Evolutionary conservation across 1,139 yeast species (phyloP), one percentile per base, ranked within the genome.

Genomic region (Taphrina sp.): DNA sequence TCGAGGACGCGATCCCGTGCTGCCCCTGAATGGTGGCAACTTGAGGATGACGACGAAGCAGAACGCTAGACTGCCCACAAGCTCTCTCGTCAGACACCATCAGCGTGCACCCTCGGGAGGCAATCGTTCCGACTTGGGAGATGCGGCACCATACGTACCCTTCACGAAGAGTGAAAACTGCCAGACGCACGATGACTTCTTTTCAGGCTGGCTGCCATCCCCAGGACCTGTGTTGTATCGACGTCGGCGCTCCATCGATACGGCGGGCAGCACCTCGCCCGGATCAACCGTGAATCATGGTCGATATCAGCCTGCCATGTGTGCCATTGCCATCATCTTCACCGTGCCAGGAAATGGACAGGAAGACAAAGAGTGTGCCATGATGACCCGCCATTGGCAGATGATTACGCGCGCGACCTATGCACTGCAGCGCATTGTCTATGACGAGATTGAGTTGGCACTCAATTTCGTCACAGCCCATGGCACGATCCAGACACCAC

Each of bases 341-440:
- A 29, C 54, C 33, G 46, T 49, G 10, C 54, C 54, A 5, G 54
- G 54, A 10, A 39, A 24, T 2, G 54, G 54, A 3, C 46, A 49
- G n/a, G 54, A 49, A 34, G 38, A 31, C 5, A 24, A 16, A 4
- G 54, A 49, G 23, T 49, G 54, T 19, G 46, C 46, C 7, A 24
- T 41, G 22, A 33, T 49, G 46, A 31, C 54, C 12, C 34, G 54
- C 7, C 39, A 38, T 19, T 49, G 54, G 54, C 44, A 41, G 34
- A 49, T 49, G 54, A 33, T 49, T 33, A 49, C 54, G 28, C 54
- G 54, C 10, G 38, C 54, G 33, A 42, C 54, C 14, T 39, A 49
- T 49, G 54, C 54, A 17, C 33, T 49, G 26, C 54, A 49, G 22
- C 41, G 54, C 20, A 34, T 42, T 3, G 29, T 38, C 10, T 49